Conservation (phyloP, 2,329 filamentous ascomycete genomes). For the Pseudocercospora cruenta region DNA sequence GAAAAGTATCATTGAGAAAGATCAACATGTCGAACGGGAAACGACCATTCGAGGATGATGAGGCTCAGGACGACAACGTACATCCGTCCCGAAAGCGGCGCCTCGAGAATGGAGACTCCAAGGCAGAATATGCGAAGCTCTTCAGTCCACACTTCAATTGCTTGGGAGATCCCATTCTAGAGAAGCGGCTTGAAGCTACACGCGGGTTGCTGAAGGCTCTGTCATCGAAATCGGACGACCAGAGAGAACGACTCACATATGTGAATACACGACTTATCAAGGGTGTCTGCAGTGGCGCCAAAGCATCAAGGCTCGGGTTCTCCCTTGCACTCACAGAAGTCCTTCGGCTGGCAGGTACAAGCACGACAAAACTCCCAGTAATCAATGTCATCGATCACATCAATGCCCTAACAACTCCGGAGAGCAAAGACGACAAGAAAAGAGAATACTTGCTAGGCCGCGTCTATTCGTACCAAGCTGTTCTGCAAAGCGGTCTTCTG, state of each 20-base stretch:
- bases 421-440: slow-evolving; percentile 71
- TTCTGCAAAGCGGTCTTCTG: slow-evolving; percentile 78
- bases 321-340: slow-evolving; percentile 86
- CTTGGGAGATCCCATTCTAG: slow-evolving; percentile 51
- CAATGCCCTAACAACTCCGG: slow-evolving; percentile 55
- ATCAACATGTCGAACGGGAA: slow-evolving; percentile 32
- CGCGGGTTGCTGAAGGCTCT: slow-evolving; percentile 49
- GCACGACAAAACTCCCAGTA: slow-evolving; percentile 17
- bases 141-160: slow-evolving; percentile 43
- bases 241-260: slow-evolving; percentile 44
- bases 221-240: slow-evolving; percentile 43
- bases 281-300: slow-evolving; percentile 85
- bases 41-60: slow-evolving; percentile 27
- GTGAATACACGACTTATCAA: slow-evolving; percentile 66
- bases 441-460: slow-evolving; percentile 83
- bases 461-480: slow-evolving; percentile 83
- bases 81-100: slow-evolving; percentile 39
- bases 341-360: slow-evolving; percentile 61
- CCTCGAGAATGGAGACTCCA: slow-evolving; percentile 43
- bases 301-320: slow-evolving; percentile 85
- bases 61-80: slow-evolving; percentile 24
- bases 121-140: slow-evolving; percentile 49
- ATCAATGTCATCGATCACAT: slow-evolving; percentile 53
- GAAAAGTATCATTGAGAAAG: too few species aligned
- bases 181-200: slow-evolving; percentile 50